Conservation (phyloP, 2,329 filamentous ascomycete genomes). For the Capronia epimyces region DNA sequence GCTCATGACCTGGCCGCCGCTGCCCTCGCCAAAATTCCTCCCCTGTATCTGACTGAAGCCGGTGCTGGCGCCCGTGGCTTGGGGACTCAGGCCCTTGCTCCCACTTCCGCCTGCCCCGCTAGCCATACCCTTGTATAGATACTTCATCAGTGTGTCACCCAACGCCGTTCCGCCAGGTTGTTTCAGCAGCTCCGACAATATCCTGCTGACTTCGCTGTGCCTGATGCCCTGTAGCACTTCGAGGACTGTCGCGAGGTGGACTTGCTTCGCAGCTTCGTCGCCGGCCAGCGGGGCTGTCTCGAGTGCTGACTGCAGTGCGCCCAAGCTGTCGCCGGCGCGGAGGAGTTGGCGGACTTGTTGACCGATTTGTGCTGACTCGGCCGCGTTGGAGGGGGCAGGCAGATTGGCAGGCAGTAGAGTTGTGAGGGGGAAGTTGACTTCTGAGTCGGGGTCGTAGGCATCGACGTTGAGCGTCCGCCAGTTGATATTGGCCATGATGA, state of each 20-base stretch:
- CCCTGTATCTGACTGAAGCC: conserved; percentile 70
- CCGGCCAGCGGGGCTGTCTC: conserved; percentile 72
- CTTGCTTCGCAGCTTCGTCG: conserved; percentile 59
- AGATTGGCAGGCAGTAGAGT: conserved; percentile 71
- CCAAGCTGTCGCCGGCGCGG: conserved; percentile 78
- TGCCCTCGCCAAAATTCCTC: conserved; percentile 55
- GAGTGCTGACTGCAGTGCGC: conserved; percentile 74
- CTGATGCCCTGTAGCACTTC: conserved; percentile 96
- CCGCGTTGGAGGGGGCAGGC: conserved; percentile 64
- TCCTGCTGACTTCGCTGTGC: conserved; percentile 87
- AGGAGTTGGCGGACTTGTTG: conserved; percentile 82
- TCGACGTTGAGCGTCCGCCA: conserved; percentile 93
- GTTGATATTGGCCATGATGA: conserved; percentile 49
- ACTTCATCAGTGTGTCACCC: conserved; percentile 94
- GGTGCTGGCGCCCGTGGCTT: conserved; percentile 58
- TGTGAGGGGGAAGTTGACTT: conserved; percentile 82
- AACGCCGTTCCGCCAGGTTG: conserved; percentile 76
- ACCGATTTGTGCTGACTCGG: conserved; percentile 71
- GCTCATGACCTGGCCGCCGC: conserved; percentile 85
- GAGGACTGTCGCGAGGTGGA: conserved; percentile 79
- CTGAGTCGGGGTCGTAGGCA: conserved; percentile 80
- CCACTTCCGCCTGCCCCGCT: conserved; percentile 19
- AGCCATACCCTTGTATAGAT: conserved; percentile 58
- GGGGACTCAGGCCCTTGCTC: conserved; percentile 47
- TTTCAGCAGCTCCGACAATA: conserved; percentile 74